Evolutionary conservation across 176 grass and related monocot genomes (phyloP), one percentile per base, ranked within the genome.

Genomic region (Poa annua): DNA sequence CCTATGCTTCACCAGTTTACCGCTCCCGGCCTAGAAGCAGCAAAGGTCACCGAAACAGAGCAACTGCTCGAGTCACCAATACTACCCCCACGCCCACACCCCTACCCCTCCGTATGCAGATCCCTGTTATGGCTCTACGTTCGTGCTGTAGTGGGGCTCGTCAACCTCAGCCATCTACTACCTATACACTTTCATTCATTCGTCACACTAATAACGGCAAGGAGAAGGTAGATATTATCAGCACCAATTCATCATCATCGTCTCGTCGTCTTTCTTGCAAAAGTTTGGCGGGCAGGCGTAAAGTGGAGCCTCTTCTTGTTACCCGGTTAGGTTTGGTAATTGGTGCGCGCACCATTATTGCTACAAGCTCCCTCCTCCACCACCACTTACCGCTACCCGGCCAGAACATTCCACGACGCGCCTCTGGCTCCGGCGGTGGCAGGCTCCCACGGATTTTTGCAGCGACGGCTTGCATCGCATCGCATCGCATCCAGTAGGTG

Each of bases 401-500:
- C 24, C 74, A 51, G 21, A 19, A 65, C 64, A 32, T 36, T 54
- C 64, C 20, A 84, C 32, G 35, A 51, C 67, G 60, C 34, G 56
- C 12, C 41, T 39, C 11, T 2, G 3, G 3, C 86, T 76, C 66
- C 85, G 71, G 21, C 67, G 75, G 75, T 48, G 66, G 79, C 79
- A 76, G 67, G 71, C 71, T 49, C 86, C 45, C 3, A 17, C 75
- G 22, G 86, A 35, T 64, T 39, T 11, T 62, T 13, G 74, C 80
- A 0, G 17, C 22, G 3, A 8, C 34, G 7, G 75, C n/a, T 79
- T 45, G n/a, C n/a, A n/a, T n/a, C n/a, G n/a, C 29, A 29, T 29
- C 29, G 29, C 29, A 29, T 29, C 29, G 68, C 56, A 50, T 26
- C 50, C 24, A 35, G 56, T 88, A 48, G 81, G 75, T 84, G 86